phyloP scores from a whole-genome alignment of 2,329 filamentous ascomycete genomes.

The Metarhizium humberi region DNA sequence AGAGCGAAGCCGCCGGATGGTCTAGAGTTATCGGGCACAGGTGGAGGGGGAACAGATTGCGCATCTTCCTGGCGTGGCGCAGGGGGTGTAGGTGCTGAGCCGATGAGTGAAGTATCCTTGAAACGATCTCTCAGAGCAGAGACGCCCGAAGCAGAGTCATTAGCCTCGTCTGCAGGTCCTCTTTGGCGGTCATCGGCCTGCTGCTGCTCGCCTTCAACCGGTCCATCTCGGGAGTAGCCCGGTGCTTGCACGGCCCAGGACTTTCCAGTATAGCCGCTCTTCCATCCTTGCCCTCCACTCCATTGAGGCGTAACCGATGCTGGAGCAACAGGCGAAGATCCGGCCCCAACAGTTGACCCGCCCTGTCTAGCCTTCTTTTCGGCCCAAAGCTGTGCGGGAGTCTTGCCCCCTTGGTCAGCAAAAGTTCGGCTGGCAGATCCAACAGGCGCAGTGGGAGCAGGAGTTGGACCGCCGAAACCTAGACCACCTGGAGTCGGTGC shows the following conservation, averaged over 20 bases:
- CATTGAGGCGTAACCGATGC: conserved; percentile 55
- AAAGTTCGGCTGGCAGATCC: conserved; percentile 85
- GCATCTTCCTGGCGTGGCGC: conserved; percentile 23
- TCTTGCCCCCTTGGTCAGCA: conserved; percentile 90
- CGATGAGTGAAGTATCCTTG: conserved; percentile 65
- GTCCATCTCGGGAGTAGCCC: conserved; percentile 52
- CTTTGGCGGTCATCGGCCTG: conserved; percentile 44
- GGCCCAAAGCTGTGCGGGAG: conserved; percentile 92
- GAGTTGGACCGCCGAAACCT: conserved; percentile 50
- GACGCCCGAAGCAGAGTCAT: conserved; percentile 54
- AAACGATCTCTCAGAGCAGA: conserved; percentile 74
- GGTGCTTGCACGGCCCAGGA: conserved; percentile 76
- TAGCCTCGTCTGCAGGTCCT: conserved; percentile 38
- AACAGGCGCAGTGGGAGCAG: conserved; percentile 49
- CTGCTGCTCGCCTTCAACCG: conserved; percentile 45
- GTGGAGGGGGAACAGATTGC: conserved; percentile 36
- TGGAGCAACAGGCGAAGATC: conserved; percentile 32
- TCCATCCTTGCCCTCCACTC: conserved; percentile 71
- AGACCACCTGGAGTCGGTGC: conserved; percentile 67
- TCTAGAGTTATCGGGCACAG: conserved; percentile 51
- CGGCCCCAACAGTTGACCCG: conserved; percentile 34
- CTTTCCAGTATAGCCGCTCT: conserved; percentile 85
- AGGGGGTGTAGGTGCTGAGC: conserved; percentile 31
- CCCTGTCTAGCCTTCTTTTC: conserved; percentile 88
- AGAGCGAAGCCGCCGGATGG: conserved; percentile 69